Conservation (phyloP, 2,329 filamentous ascomycete genomes). For the Ceratocystis eucalypticola region DNA sequence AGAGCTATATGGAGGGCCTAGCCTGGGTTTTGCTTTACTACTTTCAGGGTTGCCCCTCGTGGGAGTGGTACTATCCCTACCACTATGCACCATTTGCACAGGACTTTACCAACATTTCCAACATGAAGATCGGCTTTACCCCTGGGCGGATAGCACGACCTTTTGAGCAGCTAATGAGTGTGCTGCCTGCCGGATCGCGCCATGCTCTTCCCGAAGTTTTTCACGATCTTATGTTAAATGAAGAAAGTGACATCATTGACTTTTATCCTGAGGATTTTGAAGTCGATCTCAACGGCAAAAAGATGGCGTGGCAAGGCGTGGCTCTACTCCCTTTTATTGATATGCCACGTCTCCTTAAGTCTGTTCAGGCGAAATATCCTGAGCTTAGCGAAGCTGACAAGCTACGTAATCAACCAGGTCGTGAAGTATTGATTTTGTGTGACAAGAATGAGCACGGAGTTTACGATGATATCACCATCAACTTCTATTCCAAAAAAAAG, state of each 20-base stretch:
- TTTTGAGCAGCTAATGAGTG: constrained; percentile 97
- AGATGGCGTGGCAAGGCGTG: constrained; percentile 95
- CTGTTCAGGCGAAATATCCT: constrained; percentile 72
- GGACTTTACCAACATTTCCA: constrained; percentile 73
- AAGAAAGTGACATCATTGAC: constrained; percentile 84
- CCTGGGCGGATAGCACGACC: constrained; percentile 77
- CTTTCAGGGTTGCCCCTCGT: constrained; percentile 93
- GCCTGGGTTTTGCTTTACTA: constrained; percentile 95
- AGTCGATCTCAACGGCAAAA: constrained; percentile 92
- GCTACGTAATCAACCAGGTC: constrained; percentile 64
- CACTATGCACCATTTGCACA: constrained; percentile 96
- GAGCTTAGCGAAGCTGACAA: constrained; percentile 63
- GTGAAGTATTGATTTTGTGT: constrained; percentile 71
- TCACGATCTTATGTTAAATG: constrained; percentile 76
- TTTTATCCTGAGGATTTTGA: constrained; percentile 95
- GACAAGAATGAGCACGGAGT: constrained; percentile 58
- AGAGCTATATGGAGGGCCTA: constrained; percentile 85
- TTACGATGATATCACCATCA: constrained; percentile 69
- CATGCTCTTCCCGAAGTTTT: constrained; percentile 82
- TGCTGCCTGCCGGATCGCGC: constrained; percentile 82
- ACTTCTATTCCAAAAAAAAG: constrained; percentile 87
- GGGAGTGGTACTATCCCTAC: constrained; percentile 99
- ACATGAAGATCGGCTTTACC: constrained; percentile 68
- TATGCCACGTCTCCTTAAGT: constrained; percentile 67
- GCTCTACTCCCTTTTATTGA: constrained; percentile 92